These are phyloP conservation scores for Trifolium repens DNA, from an alignment of 306 rosid species.

Conservation along the genomic window DNA sequence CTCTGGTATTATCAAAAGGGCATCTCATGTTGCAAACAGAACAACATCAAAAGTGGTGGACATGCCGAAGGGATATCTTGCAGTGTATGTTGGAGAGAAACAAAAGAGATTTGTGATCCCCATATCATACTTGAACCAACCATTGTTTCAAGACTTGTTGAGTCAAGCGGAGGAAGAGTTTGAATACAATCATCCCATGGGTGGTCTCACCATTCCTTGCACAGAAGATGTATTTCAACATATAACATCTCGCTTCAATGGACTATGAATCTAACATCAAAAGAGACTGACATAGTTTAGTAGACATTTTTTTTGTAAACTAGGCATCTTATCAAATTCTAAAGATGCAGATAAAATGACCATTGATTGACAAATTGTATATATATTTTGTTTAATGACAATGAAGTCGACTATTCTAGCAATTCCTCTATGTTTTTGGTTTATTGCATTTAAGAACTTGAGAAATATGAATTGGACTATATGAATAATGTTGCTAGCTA, in stretches of 20 bases:
- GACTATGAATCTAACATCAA: neutral
- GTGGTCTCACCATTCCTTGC: slow-evolving; percentile 56
- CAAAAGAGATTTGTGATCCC: neutral
- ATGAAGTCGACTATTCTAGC: slow-evolving; percentile 2
- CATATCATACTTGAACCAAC: slow-evolving; percentile 40
- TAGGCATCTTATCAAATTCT: neutral
- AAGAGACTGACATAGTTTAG: neutral
- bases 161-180: slow-evolving; percentile 45
- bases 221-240: slow-evolving; percentile 32
- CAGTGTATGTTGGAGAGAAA: slow-evolving; percentile 2
- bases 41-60: neutral
- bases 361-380: neutral
- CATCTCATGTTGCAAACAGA: neutral
- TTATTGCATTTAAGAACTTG: slow-evolving; percentile 5
- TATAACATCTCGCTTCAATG: slow-evolving; percentile 35
- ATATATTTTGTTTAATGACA: slow-evolving; percentile 1
- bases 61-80: slow-evolving; percentile 8
- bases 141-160: slow-evolving; percentile 44
- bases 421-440: neutral
- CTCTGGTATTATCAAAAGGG: neutral
- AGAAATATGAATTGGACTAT: neutral
- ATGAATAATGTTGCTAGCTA: slow-evolving; percentile 6
- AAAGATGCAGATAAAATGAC: neutral
- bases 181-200: slow-evolving; percentile 52
- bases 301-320: neutral